Conservation (phyloP, 78 protist genomes). For the Cavenderia fasciculata region DNA sequence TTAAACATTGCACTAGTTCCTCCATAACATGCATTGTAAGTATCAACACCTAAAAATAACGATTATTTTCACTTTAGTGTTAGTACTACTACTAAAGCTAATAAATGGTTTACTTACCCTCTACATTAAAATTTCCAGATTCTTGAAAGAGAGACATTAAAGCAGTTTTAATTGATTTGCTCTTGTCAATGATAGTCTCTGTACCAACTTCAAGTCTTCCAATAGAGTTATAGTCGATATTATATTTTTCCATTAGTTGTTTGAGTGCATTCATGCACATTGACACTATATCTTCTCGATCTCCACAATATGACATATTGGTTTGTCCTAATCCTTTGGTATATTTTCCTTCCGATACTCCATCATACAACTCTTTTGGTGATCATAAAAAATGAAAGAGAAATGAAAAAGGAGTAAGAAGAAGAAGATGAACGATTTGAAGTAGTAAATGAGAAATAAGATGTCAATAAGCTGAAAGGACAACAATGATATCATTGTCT, state of each 20-base stretch:
- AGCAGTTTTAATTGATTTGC: slow-evolving; percentile 91
- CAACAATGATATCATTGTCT: no score
- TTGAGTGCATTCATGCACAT: slow-evolving; percentile 75
- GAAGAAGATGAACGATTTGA: no score
- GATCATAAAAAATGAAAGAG: background rate
- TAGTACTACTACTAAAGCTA: no score
- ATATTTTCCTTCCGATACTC: slow-evolving; percentile 92
- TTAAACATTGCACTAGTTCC: slow-evolving; percentile 96
- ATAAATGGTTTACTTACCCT: slow-evolving; percentile 88
- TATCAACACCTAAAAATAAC: slow-evolving; percentile 90
- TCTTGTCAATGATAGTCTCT: slow-evolving; percentile 95
- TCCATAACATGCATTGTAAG: slow-evolving; percentile 97
- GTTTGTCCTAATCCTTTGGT: slow-evolving; percentile 96
- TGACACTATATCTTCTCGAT: slow-evolving; percentile 96
- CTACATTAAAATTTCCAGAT: slow-evolving; percentile 76
- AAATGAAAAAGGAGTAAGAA: background rate
- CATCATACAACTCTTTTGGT: slow-evolving; percentile 66
- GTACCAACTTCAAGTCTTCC: slow-evolving; percentile 98
- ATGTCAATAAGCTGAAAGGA: no score
- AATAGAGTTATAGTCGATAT: slow-evolving; percentile 52
- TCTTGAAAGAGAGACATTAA: slow-evolving; percentile 89
- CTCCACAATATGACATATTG: slow-evolving; percentile 89
- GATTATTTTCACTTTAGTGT: no score
- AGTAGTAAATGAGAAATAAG: no score
- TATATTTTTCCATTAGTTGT: slow-evolving; percentile 78